These are phyloP conservation scores for Colletotrichum shisoi DNA, from an alignment of 2,329 filamentous ascomycete genomes.

Conservation along the genomic window DNA sequence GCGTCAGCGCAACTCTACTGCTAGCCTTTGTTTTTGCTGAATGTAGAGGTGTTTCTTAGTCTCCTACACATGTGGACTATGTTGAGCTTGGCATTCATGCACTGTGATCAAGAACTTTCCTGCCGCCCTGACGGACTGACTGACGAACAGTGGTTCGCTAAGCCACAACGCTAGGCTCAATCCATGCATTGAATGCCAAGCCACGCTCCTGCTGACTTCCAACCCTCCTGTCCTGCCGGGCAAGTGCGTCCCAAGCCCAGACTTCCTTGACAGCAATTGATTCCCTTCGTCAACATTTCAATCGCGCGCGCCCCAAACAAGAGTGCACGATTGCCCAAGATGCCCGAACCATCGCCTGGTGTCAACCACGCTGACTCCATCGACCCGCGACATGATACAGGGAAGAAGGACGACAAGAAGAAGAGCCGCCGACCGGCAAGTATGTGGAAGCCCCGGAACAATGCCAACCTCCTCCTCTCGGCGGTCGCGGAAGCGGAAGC, in stretches of 20 bases:
- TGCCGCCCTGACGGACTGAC: neutral
- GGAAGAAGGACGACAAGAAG: conserved; percentile 72
- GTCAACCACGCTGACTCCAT: conserved; percentile 62
- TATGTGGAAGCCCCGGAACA: conserved; percentile 57
- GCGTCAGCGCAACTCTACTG: no score
- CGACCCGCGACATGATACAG: conserved; percentile 61
- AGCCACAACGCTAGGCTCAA: conserved; percentile 36
- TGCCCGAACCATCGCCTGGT: conserved; percentile 59
- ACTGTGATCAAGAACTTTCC: neutral
- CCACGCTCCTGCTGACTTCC: conserved; percentile 36
- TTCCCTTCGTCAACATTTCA: conserved; percentile 13
- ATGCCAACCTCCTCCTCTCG: conserved; percentile 5
- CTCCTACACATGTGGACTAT: no score
- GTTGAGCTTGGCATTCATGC: neutral
- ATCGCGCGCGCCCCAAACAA: conserved; percentile 26
- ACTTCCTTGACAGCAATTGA: conserved; percentile 21
- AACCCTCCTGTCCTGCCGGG: conserved; percentile 21
- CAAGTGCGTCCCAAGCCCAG: conserved; percentile 9
- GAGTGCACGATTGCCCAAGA: conserved; percentile 45
- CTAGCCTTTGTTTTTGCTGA: neutral
- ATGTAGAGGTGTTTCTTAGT: conserved; percentile 7
- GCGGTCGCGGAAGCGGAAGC: conserved; percentile 35
- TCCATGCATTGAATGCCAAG: conserved; percentile 27
- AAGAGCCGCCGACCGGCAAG: conserved; percentile 93
- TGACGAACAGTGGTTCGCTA: conserved; percentile 28